A percentile compares a stretch with the other conserved stretches of the same genome.
phyloP scores from a whole-genome alignment of 2,329 filamentous ascomycete species.

The Teratosphaeria destructans region DNA sequence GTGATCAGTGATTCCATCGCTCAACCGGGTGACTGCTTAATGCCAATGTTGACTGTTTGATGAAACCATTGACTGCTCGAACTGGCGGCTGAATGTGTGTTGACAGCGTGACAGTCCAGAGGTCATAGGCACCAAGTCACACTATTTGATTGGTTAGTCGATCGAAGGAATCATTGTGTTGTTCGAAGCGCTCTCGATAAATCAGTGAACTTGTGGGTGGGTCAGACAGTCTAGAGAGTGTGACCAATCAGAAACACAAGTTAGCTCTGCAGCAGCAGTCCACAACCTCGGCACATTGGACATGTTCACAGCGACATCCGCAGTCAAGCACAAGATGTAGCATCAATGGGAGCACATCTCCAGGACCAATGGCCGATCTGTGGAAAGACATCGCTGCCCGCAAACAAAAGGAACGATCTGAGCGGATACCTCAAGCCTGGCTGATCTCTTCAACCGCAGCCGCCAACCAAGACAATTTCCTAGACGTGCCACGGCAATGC shows the following conservation, averaged over 20 bases:
- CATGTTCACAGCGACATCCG: background rate
- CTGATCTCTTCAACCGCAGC: constrained; percentile 22
- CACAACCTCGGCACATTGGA: background rate
- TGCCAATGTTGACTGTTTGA: background rate
- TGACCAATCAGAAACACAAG: background rate
- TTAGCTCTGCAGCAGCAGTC: background rate
- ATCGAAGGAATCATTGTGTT: background rate
- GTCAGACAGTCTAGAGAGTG: background rate
- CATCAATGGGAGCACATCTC: background rate
- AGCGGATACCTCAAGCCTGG: constrained; percentile 36
- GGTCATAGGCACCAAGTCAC: too few species aligned
- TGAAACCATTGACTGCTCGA: background rate
- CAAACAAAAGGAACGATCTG: constrained; percentile 33
- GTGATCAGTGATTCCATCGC: background rate
- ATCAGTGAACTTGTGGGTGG: too few species aligned
- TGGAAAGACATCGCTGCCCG: constrained; percentile 33
- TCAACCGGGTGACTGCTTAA: background rate
- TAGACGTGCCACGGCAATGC: constrained; percentile 42
- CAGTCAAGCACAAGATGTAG: background rate
- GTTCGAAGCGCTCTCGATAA: too few species aligned
- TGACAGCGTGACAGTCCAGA: too few species aligned
- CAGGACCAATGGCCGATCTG: constrained; percentile 19
- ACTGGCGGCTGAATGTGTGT: too few species aligned
- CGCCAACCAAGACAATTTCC: constrained; percentile 27
- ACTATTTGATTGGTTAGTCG: background rate